These are phyloP conservation scores for Neoboletus brunneissimus DNA, from an alignment of 768 basidiomycete genomes.

Conservation along the genomic window DNA sequence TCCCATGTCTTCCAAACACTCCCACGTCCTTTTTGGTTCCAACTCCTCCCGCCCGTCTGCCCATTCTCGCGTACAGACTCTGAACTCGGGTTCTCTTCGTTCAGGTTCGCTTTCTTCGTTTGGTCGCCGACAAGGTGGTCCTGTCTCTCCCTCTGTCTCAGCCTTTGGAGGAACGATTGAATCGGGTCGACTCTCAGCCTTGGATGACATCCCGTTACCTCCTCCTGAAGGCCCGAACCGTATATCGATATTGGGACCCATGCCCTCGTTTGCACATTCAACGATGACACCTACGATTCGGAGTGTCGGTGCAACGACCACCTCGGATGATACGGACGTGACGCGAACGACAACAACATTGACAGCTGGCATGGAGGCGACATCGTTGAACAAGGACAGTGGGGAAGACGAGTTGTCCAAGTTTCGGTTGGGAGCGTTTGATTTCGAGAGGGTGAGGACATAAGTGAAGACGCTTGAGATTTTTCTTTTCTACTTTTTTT, in stretches of 20 bases:
- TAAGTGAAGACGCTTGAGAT: neutral
- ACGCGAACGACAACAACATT: slow-evolving; percentile 22
- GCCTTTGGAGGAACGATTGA: slow-evolving; percentile 41
- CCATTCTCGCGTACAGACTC: slow-evolving; percentile 37
- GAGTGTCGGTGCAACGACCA: slow-evolving; percentile 31
- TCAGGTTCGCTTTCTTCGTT: slow-evolving; percentile 56
- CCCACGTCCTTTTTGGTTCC: slow-evolving; percentile 47
- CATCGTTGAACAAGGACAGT: slow-evolving; percentile 7
- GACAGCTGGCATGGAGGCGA: slow-evolving; percentile 15
- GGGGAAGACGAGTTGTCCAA: slow-evolving; percentile 7
- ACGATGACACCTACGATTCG: slow-evolving; percentile 30
- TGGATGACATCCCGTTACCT: slow-evolving; percentile 21
- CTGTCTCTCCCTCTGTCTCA: slow-evolving; percentile 49
- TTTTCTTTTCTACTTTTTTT: neutral
- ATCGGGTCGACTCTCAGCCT: slow-evolving; percentile 20
- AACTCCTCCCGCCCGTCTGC: slow-evolving; percentile 53
- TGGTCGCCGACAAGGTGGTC: slow-evolving; percentile 38
- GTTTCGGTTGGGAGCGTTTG: slow-evolving; percentile 19
- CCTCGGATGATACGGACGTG: slow-evolving; percentile 30
- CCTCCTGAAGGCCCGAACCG: slow-evolving; percentile 20
- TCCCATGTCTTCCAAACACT: slow-evolving; percentile 44
- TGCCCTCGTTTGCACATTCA: slow-evolving; percentile 33
- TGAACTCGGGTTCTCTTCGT: slow-evolving; percentile 40
- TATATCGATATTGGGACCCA: slow-evolving; percentile 30
- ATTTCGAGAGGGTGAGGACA: slow-evolving; percentile 20